A percentile compares a stretch with the other conserved stretches of the same genome.
phyloP scores from a whole-genome alignment of 2,329 filamentous ascomycete genomes.

The Aaosphaeria pasadenensis region DNA sequence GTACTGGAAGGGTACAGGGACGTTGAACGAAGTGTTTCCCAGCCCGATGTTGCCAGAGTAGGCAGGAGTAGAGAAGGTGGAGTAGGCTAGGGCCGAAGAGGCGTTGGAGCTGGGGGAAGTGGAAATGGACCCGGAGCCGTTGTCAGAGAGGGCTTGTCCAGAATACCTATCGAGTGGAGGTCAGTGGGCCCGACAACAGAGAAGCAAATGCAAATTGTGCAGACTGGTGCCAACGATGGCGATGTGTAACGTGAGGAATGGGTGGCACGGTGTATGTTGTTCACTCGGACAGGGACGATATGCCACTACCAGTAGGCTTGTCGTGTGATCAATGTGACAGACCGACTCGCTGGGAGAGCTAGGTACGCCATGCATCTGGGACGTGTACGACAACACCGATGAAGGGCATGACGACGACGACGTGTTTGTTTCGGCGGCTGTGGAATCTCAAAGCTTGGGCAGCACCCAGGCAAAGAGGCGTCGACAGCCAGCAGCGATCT shows the following conservation, averaged over 20 bases:
- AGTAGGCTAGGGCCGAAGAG: conserved; percentile 45
- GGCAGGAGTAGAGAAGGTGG: conserved; percentile 30
- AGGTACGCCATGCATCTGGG: conserved; percentile 36
- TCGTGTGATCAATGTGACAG: conserved; percentile 47
- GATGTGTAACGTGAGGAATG: conserved; percentile 37
- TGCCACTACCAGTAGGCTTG: conserved; percentile 36
- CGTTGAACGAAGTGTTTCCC: conserved; percentile 36
- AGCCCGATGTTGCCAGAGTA: conserved; percentile 32
- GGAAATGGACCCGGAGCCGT: conserved; percentile 54
- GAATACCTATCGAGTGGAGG: conserved; percentile 47
- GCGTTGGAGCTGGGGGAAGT: conserved; percentile 51
- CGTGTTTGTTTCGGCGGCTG: conserved; percentile 40
- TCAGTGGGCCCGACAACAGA: conserved; percentile 32
- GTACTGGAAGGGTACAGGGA: conserved; percentile 29
- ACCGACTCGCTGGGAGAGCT: conserved; percentile 36
- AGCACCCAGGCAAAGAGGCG: conserved; percentile 35
- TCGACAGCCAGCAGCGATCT: conserved; percentile 18
- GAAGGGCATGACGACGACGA: conserved; percentile 38
- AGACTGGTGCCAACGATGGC: conserved; percentile 31
- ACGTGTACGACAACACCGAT: conserved; percentile 36
- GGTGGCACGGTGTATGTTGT: conserved; percentile 41
- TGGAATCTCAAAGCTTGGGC: conserved; percentile 34
- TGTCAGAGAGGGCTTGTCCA: conserved; percentile 53
- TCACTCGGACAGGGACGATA: conserved; percentile 34
- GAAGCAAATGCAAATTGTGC: conserved; percentile 25